Evolutionary conservation across 345 rosid species (phyloP).

Genomic region (Eucalyptus pumila): DNA sequence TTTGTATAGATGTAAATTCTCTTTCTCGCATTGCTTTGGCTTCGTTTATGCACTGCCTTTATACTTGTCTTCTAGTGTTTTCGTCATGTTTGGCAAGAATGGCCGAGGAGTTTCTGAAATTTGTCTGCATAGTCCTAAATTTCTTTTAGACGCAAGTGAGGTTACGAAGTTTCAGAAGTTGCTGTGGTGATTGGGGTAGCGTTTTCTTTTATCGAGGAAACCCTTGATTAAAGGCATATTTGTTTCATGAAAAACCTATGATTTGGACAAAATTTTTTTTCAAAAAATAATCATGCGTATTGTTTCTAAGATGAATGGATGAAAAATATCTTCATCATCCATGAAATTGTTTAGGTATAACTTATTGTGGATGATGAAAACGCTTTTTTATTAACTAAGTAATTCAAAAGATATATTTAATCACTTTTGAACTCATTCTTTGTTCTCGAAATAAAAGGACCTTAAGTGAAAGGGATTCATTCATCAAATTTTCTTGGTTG

Average conservation of each 20-base stretch:
- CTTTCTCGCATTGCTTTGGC: not conserved
- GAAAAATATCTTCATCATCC: not conserved
- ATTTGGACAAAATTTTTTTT: not conserved
- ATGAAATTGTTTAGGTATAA: not conserved
- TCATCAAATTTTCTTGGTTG: not conserved
- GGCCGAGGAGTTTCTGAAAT: not conserved
- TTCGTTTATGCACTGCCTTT: not conserved
- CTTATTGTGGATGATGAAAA: not conserved
- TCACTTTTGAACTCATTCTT: not conserved
- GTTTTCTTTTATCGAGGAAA: not conserved
- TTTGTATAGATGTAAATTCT: not conserved
- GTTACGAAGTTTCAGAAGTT: not conserved
- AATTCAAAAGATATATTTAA: not conserved
- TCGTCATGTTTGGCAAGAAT: not conserved
- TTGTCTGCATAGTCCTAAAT: not conserved
- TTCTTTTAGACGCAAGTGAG: not conserved
- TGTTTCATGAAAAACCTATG: not conserved
- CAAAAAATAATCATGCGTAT: rapidly evolving
- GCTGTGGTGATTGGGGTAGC: not conserved
- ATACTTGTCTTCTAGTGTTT: not conserved
- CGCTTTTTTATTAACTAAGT: not conserved
- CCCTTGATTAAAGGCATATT: not conserved
- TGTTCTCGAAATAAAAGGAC: too few species aligned
- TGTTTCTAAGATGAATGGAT: not conserved
- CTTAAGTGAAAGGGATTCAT: not conserved